Base-by-base conservation (phyloP, 2,329 filamentous ascomycete genomes). In the Uncinocarpus reesii region DNA sequence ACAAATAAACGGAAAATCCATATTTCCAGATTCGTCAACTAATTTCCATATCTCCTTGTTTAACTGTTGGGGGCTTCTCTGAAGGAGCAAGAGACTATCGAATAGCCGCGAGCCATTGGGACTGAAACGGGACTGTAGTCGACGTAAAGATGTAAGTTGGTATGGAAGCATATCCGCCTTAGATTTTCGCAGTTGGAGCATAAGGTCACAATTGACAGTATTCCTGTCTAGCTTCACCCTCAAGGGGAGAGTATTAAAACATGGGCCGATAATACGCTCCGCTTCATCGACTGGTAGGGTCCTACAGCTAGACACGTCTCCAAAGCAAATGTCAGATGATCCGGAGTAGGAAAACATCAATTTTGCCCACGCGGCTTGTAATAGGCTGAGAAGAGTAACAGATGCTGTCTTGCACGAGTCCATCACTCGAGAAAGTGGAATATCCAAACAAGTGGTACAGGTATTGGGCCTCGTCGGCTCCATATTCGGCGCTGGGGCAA, bases 241-340 rank as follows among this genome's bases (percentile, higher is more conserved):
- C 1, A 88, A 60, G 0, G 89, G 87, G 10, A 95, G 66, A 0
- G 89, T 94, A 60, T 95, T 95, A 71, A 95, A 95, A 62, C 87
- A 94, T 0, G 89, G 89, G 0, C 86, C 87, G n/a, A 93, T 77
- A 4, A 95, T 75, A 3, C 74, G 71, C 31, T 89, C 80, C 8
- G 90, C 70, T 0, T 75, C 77, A 4, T 83, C 74, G 2, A 89
- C 63, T 0, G 78, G 67, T 7, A 86, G 61, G 0, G 80, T 82
- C 6, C 89, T 79, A 1, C 89, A 88, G 58, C 80, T 89, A 48
- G 90, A 76, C 2, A 95, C 82, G 57, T 86, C 92, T 0, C 90
- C 89, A 58, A 95, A 95, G 62, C 86, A 92, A 4, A 95, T 58
- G 58, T 95, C 88, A 0, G 68, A 61, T 4, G 70, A 68, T 1